These are phyloP conservation scores for Juncus effusus DNA, from an alignment of 176 grass and related monocot genomes.

Conservation along the genomic window DNA sequence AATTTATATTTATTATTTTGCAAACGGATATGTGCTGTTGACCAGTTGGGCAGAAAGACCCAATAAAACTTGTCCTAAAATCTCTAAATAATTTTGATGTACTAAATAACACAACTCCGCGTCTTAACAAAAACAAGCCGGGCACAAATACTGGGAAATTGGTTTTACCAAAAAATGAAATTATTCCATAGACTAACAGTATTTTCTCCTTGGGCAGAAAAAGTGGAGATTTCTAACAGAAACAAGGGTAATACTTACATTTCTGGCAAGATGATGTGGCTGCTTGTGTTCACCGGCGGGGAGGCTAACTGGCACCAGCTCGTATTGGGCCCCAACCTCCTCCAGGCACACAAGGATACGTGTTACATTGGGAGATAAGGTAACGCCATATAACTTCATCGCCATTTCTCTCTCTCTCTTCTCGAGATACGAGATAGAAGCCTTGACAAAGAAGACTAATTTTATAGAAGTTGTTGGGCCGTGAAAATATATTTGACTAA, in stretches of 20 bases:
- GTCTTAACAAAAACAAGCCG: neutral
- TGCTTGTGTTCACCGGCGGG: constrained; percentile 10
- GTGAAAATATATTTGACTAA: too few relatives aligned
- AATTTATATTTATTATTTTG: too few relatives aligned
- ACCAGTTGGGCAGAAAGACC: too few relatives aligned
- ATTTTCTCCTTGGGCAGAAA: neutral
- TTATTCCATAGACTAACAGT: neutral
- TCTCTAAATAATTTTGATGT: neutral
- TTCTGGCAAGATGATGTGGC: neutral
- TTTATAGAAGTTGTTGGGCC: too few relatives aligned
- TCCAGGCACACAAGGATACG: constrained; percentile 29
- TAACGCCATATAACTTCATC: constrained; percentile 23
- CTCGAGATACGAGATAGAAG: neutral
- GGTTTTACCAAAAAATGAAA: neutral
- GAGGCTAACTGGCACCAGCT: constrained; percentile 22
- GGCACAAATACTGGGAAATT: neutral
- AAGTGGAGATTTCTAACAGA: neutral
- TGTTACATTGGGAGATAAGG: constrained; percentile 1
- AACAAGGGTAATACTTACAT: neutral
- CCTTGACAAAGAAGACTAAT: neutral
- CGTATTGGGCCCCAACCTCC: constrained; percentile 33
- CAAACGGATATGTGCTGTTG: too few relatives aligned
- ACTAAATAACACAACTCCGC: neutral
- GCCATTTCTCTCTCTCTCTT: neutral
- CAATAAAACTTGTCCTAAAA: too few relatives aligned